Evolutionary conservation across 108 stramenopile species (phyloP), one percentile per base, ranked within the genome.

Genomic region (Conticribra guillardii): DNA sequence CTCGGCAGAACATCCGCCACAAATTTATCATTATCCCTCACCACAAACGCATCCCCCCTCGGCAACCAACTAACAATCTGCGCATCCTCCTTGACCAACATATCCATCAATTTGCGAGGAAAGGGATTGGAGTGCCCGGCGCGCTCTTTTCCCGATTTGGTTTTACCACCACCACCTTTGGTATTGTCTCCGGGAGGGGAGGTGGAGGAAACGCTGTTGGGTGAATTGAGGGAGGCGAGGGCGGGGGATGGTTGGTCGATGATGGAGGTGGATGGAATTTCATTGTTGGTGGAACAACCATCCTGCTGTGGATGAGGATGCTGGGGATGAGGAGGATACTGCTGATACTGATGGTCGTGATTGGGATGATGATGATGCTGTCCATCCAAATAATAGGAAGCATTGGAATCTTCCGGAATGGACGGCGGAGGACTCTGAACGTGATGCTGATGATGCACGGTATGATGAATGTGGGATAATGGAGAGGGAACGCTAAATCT

Each of bases 21-120:
- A 72, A 97, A 95, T 18, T 67, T 54, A 54, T 97, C 96, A 31
- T 79, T 72, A 69, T 97, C 90, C 47, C 93, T 82, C 26, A 95
- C 92, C 45, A 82, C 76, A 80, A 97, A 97, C 50, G 90, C 90
- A 68, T 94, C 90, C 51, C 96, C 96, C 50, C 81, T 83, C 2
- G 96, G 93, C 48, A 96, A 74, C 87, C 88, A 96, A 46, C 81
- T 68, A 19, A 96, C 92, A 23, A 94, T 67, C 28, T 49, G 54
- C 11, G 85, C 22, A 62, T 94, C 93, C 73, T 96, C 95, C 73
- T 92, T 91, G 8, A 66, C 63, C 29, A 96, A 74, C 92, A 96
- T 94, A 69, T 92, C 91, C 89, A 94, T 89, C 34, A 96, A 81
- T 52, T 96, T 96, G 19, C 91, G 82, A 8, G 95, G 95, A 60